These are phyloP conservation scores for Jatropha curcas DNA, from an alignment of 345 rosid genomes.

Conservation along the genomic window DNA sequence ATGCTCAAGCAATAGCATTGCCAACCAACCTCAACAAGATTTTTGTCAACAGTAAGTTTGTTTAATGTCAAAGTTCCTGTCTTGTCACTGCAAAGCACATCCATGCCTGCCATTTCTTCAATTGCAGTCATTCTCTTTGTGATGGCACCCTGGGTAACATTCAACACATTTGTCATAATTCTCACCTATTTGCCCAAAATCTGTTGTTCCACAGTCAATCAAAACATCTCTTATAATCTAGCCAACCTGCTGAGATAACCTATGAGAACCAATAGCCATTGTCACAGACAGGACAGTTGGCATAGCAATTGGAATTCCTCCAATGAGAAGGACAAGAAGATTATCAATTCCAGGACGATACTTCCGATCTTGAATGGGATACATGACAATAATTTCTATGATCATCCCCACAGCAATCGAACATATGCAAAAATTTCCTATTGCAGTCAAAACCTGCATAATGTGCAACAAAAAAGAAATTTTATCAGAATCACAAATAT, in stretches of 20 bases:
- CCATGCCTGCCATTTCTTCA: conserved; percentile 99
- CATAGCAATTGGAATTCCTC: conserved; percentile 99
- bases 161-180: background rate
- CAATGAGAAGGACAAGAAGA: conserved; percentile 96
- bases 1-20: conserved; percentile 5
- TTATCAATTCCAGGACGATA: conserved; percentile 99
- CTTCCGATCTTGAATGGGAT: conserved; percentile 85
- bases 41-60: conserved; percentile 93
- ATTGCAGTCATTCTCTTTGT: conserved; percentile 99
- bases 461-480: conserved; percentile 12
- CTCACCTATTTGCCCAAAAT: conserved; percentile 19
- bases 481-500: conserved; percentile 7
- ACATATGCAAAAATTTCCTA: conserved; percentile 98
- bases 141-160: conserved; percentile 80
- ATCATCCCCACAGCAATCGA: conserved; percentile 94
- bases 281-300: conserved; percentile 98
- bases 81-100: conserved; percentile 98
- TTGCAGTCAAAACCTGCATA: conserved; percentile 90
- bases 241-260: conserved; percentile 90
- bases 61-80: conserved; percentile 97
- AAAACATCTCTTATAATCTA: conserved; percentile 10
- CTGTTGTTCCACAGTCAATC: conserved; percentile 9
- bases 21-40: conserved; percentile 80
- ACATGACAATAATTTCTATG: conserved; percentile 92
- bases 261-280: conserved; percentile 98